Evolutionary conservation across 495 filamentous ascomycete species (phyloP), one percentile per base, ranked within the genome.

Genomic region (Aspergillus steynii): DNA sequence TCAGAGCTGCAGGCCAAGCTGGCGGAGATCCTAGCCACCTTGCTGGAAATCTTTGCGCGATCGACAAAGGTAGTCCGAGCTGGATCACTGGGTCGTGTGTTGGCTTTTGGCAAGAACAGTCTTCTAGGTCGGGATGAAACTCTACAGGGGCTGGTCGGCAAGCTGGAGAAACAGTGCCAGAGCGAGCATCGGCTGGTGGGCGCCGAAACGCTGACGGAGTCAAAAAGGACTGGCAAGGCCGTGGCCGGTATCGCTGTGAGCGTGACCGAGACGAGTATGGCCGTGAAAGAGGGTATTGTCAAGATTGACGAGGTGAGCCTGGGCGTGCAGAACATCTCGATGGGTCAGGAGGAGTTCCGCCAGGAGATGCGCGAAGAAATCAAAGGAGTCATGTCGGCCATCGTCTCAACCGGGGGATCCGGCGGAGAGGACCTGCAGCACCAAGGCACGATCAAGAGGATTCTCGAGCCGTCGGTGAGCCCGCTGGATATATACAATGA

Each of bases 31-130:
- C 62, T 78, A 1, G 61, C 59, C 3, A 68, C 71, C 5, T 46
- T 78, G 10, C 51, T 78, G 14, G 69, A 78, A 58, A 63, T 78
- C n/a, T 61, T 76, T 48, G 75, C 71, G 2, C 56, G 71, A 8
- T 66, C 72, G 15, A 68, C 61, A 8, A 71, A 68, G 42, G 60
- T 53, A 1, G 70, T 76, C 51, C 62, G 64, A 1, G 53, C 61
- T 5, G 37, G 37, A 12, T 42, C 37, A 8, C 37, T 42, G 37
- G 75, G 74, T 15, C 60, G 73, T 14, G 37, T 73, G 7, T 60
- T 64, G 15, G 62, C 64, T 4, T 73, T 67, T 60, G 59, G 65
- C 14, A 53, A 55, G 4, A 68, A 66, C 48, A 57, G 66, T 9
- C 66, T 73, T 4, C 65, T 74, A 1, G 69, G 74, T 4, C 62